Evolutionary conservation across 1,284 basidiomycete species (phyloP).

Genomic region (Rhizopogon parksii): DNA sequence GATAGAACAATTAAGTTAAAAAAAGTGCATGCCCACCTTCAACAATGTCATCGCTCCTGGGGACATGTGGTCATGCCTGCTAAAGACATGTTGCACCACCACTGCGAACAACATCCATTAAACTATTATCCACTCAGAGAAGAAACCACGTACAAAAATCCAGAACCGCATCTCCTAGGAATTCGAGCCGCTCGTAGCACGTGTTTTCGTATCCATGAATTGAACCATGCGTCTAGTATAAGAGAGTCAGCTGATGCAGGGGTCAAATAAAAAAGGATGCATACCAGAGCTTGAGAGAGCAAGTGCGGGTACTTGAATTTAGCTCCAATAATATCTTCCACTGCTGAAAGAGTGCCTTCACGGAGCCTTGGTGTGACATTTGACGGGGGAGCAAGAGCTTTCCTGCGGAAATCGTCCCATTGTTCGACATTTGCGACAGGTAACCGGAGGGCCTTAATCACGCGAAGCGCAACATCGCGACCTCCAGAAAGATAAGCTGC

Average conservation of each 20-base stretch:
- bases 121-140: constrained; percentile 4
- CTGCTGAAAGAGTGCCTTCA: constrained; percentile 40
- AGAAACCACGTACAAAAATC: constrained; percentile 57
- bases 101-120: constrained; percentile 36
- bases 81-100: constrained; percentile 64
- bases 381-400: constrained; percentile 36
- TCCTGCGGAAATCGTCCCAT: constrained; percentile 65
- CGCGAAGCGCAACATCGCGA: constrained; percentile 53
- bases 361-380: constrained; percentile 37
- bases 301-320: constrained; percentile 54
- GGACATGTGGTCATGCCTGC: constrained; percentile 52
- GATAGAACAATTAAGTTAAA: constrained; percentile 4
- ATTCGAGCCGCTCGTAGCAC: constrained; percentile 71
- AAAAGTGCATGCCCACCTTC: constrained; percentile 42
- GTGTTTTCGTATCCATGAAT: constrained; percentile 46
- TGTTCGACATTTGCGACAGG: constrained; percentile 51
- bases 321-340: constrained; percentile 59
- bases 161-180: constrained; percentile 75
- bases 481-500: constrained; percentile 71
- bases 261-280: constrained; percentile 12
- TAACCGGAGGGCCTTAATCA: constrained; percentile 55
- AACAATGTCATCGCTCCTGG: constrained; percentile 69
- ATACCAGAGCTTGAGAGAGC: constrained; percentile 65
- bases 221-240: constrained; percentile 61
- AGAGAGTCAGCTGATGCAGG: constrained; percentile 6